phyloP scores from a whole-genome alignment of 2,329 filamentous ascomycete genomes.

The Didymella lethalis region DNA sequence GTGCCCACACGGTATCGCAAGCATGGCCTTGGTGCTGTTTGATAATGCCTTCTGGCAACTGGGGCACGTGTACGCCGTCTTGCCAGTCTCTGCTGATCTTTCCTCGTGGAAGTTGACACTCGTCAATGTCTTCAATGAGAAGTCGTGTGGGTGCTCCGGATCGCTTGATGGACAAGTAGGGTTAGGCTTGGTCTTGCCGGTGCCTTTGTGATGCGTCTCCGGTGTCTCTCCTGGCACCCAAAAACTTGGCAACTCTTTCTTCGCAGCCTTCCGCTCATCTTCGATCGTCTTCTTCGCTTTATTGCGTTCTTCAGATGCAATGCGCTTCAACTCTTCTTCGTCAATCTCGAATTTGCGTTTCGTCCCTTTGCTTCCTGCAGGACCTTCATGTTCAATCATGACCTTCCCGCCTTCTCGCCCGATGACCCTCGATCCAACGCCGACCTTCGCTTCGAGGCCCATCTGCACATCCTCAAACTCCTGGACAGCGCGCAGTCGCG shows the following conservation, averaged over 20 bases:
- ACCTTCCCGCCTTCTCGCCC: conserved; percentile 56
- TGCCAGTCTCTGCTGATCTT: conserved; percentile 60
- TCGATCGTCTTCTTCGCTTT: conserved; percentile 75
- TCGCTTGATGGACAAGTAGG: conserved; percentile 81
- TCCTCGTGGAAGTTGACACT: conserved; percentile 80
- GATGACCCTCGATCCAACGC: conserved; percentile 48
- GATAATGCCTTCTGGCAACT: conserved; percentile 83
- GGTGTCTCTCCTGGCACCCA: conserved; percentile 91
- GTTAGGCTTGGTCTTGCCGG: conserved; percentile 63
- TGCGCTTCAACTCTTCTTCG: conserved; percentile 75
- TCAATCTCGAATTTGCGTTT: conserved; percentile 86
- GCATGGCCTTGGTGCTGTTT: conserved; percentile 81
- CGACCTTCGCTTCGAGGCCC: conserved; percentile 58
- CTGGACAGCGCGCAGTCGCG: conserved; percentile 71
- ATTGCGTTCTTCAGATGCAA: conserved; percentile 72
- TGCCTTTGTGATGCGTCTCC: conserved; percentile 57
- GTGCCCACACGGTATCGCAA: conserved; percentile 89
- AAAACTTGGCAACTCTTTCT: conserved; percentile 80
- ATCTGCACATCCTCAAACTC: conserved; percentile 89
- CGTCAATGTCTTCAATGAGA: conserved; percentile 81
- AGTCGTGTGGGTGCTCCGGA: conserved; percentile 69
- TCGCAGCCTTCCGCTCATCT: conserved; percentile 71
- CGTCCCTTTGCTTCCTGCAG: conserved; percentile 51
- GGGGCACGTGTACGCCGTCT: conserved; percentile 71
- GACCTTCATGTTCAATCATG: conserved; percentile 49